Evolutionary conservation across 2,329 filamentous ascomycete genomes (phyloP).

Genomic region (Apiospora rasikravindrae): DNA sequence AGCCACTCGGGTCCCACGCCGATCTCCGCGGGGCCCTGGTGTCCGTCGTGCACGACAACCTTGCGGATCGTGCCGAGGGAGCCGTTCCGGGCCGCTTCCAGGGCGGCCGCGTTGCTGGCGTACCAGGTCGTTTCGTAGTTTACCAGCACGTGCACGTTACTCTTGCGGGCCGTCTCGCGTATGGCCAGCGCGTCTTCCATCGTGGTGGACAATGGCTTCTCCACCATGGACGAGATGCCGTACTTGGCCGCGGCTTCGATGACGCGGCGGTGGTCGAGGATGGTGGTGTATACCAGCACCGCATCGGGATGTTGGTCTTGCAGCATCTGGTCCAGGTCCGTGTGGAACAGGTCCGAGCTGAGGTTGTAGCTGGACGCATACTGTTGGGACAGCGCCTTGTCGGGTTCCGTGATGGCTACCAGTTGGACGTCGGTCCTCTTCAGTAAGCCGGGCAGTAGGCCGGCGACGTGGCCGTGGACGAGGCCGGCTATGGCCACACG

Average conservation of each 20-base stretch:
- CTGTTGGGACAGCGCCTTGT: neutral
- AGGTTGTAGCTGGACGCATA: neutral
- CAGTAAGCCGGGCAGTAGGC: neutral
- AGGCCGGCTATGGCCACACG: neutral
- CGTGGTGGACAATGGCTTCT: neutral
- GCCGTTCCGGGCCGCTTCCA: neutral
- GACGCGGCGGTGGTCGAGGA: conserved; percentile 2
- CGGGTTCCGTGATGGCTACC: neutral
- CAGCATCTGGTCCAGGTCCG: neutral
- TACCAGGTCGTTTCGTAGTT: conserved; percentile 3
- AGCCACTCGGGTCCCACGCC: neutral
- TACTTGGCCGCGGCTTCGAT: neutral
- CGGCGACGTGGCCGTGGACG: neutral
- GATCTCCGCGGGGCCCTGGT: neutral
- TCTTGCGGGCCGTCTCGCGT: neutral
- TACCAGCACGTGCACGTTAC: neutral
- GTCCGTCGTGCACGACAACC: neutral
- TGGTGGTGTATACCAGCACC: neutral
- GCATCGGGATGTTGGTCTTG: neutral
- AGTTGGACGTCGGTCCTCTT: neutral
- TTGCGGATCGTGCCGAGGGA: neutral
- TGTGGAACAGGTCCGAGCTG: neutral
- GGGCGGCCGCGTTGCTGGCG: neutral
- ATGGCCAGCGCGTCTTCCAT: neutral
- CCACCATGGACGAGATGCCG: conserved; percentile 8